Percentiles rank a stretch among this genome's conserved stretches.
These are phyloP conservation scores for Pseudogymnoascus sp. DNA, from an alignment of 2,329 filamentous ascomycete genomes.

Conservation along the genomic window DNA sequence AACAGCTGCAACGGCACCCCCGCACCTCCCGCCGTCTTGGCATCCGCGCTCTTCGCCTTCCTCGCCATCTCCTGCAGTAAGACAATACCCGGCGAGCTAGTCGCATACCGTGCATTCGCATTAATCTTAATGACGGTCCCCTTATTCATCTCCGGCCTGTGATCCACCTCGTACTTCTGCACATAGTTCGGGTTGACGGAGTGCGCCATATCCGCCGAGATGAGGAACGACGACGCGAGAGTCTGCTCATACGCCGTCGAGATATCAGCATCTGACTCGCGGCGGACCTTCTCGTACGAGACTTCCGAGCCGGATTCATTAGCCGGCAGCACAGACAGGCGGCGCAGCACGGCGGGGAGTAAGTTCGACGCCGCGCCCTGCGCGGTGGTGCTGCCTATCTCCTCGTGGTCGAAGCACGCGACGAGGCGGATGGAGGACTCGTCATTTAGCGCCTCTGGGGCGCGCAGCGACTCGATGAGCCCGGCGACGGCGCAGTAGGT, in stretches of 20 bases:
- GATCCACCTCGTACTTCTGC: constrained; percentile 81
- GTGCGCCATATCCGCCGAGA: constrained; percentile 97
- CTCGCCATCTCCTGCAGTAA: constrained; percentile 79
- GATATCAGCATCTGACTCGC: constrained; percentile 50
- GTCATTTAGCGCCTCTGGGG: constrained; percentile 56
- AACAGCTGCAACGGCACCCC: constrained; percentile 89
- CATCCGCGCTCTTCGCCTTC: constrained; percentile 41
- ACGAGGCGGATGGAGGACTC: constrained; percentile 84
- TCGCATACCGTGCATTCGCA: constrained; percentile 93
- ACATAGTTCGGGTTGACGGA: constrained; percentile 92
- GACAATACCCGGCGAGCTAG: constrained; percentile 91
- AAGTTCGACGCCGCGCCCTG: constrained; percentile 93
- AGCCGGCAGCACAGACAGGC: constrained; percentile 69
- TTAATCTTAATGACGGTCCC: constrained; percentile 97
- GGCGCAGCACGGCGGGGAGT: constrained; percentile 76
- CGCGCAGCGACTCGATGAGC: constrained; percentile 68
- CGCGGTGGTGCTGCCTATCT: constrained; percentile 86
- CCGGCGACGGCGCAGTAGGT: constrained; percentile 86
- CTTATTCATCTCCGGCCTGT: constrained; percentile 92
- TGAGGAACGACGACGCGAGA: constrained; percentile 79
- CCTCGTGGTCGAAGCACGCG: constrained; percentile 94
- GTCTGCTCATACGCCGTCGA: constrained; percentile 90
- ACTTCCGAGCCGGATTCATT: constrained; percentile 47
- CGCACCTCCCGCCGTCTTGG: constrained; percentile 41
- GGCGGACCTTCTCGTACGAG: constrained; percentile 52